Evolutionary conservation across 2,329 filamentous ascomycete species (phyloP), one percentile per base, ranked within the genome.

Genomic region (Endothia cerciana): DNA sequence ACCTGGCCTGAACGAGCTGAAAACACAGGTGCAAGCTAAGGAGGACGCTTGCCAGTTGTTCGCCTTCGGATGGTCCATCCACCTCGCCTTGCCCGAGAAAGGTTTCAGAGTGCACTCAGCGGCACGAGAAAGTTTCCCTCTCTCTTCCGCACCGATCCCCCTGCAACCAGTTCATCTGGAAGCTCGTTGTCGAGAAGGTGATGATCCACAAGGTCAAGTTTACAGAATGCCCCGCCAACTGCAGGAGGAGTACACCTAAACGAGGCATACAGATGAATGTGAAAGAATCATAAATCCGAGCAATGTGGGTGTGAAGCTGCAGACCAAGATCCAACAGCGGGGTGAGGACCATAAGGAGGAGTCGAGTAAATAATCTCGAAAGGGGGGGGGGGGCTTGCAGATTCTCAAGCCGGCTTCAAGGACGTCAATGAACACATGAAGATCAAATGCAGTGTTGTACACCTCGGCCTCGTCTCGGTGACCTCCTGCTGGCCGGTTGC

Each of bases 41-140:
- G 47, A 51, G 25, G 47, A 17, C 47, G 22, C 47, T 51, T 51
- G 47, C 47, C 47, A 51, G 47, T 13, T 51, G 47, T 51, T 28
- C 47, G 11, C 47, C 22, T 28, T 51, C 47, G 15, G 47, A 28
- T 51, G 47, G 47, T 28, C 47, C 25, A 28, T 51, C 47, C 22
- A 28, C 47, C 15, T 28, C 47, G 22, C 47, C 22, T 22, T 28
- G 22, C n/a, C n/a, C 10, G n/a, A 49, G 13, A 49, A n/a, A 22
- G 47, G 10, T 49, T 25, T 15, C 45, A 28, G 25, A 49, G 22
- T 49, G 45, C 45, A 25, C 22, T 8, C 45, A 15, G 45, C 8
- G 43, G 43, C 43, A 22, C 22, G 45, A 49, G 25, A 13, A 25
- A 49, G 22, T 28, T 13, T 7, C 28, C 15, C 47, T 2, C 1